Evolutionary conservation across 2,329 filamentous ascomycete species (phyloP).

Genomic region (Penicillium sumatraense): DNA sequence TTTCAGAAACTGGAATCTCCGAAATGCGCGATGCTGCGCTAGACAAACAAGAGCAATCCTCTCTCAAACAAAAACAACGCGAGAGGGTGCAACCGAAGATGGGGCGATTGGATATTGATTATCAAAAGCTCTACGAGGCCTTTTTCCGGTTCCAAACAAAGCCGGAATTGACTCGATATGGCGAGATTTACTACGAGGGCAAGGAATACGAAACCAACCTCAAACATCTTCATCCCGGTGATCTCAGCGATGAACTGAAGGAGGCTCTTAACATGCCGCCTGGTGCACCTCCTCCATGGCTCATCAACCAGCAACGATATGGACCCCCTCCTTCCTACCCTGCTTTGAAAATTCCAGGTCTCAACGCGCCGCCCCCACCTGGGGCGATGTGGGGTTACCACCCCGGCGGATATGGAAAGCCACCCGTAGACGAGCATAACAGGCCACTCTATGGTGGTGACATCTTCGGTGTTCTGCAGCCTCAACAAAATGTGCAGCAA

Average conservation of each 20-base stretch:
- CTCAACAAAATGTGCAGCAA: conserved; percentile 64
- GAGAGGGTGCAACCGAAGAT: conserved; percentile 95
- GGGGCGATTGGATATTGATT: conserved; percentile 97
- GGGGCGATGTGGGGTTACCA: conserved; percentile 94
- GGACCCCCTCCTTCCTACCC: conserved; percentile 94
- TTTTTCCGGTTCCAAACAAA: conserved; percentile 99
- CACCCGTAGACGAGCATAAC: conserved; percentile 91
- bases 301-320: conserved; percentile 94
- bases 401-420: conserved; percentile 94
- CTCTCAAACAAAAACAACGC: conserved; percentile 91
- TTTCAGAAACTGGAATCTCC: conserved; percentile 93
- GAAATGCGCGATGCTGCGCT: conserved; percentile 97
- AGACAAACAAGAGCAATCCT: conserved; percentile 92
- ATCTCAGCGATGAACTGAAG: conserved; percentile 84
- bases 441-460: conserved; percentile 91
- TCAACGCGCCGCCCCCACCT: conserved; percentile 89
- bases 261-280: conserved; percentile 93
- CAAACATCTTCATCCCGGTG: conserved; percentile 85
- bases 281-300: conserved; percentile 91
- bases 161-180: conserved; percentile 88
- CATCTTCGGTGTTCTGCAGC: conserved; percentile 79
- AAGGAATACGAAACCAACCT: conserved; percentile 98
- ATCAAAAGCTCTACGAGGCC: conserved; percentile 96
- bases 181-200: conserved; percentile 99
- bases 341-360: conserved; percentile 88